phyloP scores from a whole-genome alignment of 2,329 filamentous ascomycete species.

The Penicillium sp. region DNA sequence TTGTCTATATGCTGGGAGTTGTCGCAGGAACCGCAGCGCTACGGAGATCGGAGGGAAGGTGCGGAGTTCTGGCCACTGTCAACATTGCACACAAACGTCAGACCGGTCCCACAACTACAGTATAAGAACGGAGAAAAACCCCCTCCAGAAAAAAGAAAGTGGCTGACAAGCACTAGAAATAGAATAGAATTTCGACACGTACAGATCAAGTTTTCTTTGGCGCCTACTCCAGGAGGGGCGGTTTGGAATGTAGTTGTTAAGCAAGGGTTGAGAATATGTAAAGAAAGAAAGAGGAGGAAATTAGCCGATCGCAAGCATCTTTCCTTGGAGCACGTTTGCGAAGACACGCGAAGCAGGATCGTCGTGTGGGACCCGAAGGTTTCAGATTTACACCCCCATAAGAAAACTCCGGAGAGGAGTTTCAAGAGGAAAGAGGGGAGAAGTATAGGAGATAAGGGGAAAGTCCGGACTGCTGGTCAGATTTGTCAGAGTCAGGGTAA shows the following conservation, averaged over 20 bases:
- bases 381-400: slow-evolving; percentile 8
- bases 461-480: not conserved
- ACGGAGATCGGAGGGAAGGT: slow-evolving; percentile 17
- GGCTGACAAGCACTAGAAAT: not conserved
- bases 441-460: not conserved
- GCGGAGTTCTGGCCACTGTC: slow-evolving; percentile 11
- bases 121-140: not conserved
- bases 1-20: slow-evolving; percentile 5
- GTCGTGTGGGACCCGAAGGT: slow-evolving; percentile 8
- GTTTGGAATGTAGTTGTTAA: slow-evolving; percentile 7
- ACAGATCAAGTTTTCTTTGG: slow-evolving; percentile 5
- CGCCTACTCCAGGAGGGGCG: slow-evolving; percentile 6
- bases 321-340: slow-evolving; percentile 9
- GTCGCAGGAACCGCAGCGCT: slow-evolving; percentile 16
- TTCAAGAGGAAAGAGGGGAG: not conserved
- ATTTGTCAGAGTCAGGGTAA: not conserved
- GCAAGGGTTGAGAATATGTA: slow-evolving; percentile 19
- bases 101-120: slow-evolving; percentile 1
- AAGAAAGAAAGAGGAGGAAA: slow-evolving; percentile 12
- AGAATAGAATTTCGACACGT: slow-evolving; percentile 14
- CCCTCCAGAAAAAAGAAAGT: not conserved
- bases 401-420: not conserved
- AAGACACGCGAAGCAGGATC: slow-evolving; percentile 13
- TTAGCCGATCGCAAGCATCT: slow-evolving; percentile 24
- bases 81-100: slow-evolving; percentile 3